Evolutionary conservation across 2,329 filamentous ascomycete genomes (phyloP).

Genomic region (Aureobasidium sp.): DNA sequence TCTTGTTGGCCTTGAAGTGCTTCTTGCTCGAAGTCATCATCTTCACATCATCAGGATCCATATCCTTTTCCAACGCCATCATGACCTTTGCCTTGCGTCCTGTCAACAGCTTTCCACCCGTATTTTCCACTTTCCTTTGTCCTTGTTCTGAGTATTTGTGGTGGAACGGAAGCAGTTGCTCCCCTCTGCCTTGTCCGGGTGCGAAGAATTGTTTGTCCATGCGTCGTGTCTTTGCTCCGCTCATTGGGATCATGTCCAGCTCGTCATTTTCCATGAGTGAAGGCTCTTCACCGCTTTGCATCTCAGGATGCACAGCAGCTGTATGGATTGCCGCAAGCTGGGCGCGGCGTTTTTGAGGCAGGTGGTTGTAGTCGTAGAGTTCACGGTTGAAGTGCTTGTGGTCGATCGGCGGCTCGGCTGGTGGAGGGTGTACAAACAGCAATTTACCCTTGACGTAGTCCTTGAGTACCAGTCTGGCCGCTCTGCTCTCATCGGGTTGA

Average conservation of each 20-base stretch:
- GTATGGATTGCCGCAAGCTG: constrained; percentile 44
- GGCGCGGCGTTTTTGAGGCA: constrained; percentile 72
- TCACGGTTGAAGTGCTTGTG: constrained; percentile 75
- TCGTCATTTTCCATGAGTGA: constrained; percentile 37
- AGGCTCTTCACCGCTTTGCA: constrained; percentile 22
- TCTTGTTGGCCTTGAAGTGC: constrained; percentile 78
- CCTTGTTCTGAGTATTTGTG: constrained; percentile 85
- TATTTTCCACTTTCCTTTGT: constrained; percentile 29
- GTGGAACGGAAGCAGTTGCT: constrained; percentile 75
- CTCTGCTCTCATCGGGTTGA: constrained; percentile 87
- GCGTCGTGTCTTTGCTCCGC: constrained; percentile 64
- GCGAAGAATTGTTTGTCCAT: constrained; percentile 90
- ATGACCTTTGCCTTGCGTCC: constrained; percentile 78
- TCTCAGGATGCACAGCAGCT: constrained; percentile 27
- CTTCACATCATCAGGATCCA: constrained; percentile 57
- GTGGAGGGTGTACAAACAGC: constrained; percentile 83
- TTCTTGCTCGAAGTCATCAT: constrained; percentile 61
- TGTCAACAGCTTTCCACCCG: constrained; percentile 60
- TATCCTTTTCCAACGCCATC: constrained; percentile 73
- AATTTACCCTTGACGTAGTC: constrained; percentile 97
- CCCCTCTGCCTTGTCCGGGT: constrained; percentile 52
- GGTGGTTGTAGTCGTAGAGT: constrained; percentile 74
- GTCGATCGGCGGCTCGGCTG: constrained; percentile 58
- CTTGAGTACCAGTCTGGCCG: constrained; percentile 83
- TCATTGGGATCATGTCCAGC: constrained; percentile 43